phyloP scores from a whole-genome alignment of 495 filamentous ascomycete species.

The Neurospora discreta region DNA sequence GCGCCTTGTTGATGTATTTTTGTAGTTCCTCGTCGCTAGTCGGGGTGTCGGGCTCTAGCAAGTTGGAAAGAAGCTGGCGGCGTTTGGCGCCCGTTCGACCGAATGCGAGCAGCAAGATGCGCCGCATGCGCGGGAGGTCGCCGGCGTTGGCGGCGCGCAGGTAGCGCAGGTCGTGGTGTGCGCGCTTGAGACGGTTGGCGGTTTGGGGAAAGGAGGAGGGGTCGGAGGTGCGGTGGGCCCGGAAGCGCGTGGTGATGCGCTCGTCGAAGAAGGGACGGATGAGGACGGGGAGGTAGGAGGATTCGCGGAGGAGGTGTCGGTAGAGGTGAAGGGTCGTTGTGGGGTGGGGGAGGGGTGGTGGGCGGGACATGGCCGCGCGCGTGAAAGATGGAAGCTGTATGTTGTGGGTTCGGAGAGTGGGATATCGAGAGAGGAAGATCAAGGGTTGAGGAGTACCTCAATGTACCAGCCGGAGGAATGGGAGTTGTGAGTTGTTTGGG shows the following conservation, averaged over 20 bases:
- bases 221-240: slow-evolving; percentile 9
- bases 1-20: not conserved
- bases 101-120: slow-evolving; percentile 56
- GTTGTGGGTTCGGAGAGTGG: not conserved
- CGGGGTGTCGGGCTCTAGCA: slow-evolving; percentile 33
- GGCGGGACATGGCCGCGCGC: slow-evolving; percentile 12
- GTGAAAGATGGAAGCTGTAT: not conserved
- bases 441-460: not conserved
- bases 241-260: slow-evolving; percentile 50
- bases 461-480: not conserved
- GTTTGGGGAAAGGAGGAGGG: not conserved
- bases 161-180: slow-evolving; percentile 23
- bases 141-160: slow-evolving; percentile 44
- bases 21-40: slow-evolving; percentile 25
- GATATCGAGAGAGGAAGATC: not conserved
- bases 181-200: slow-evolving; percentile 15
- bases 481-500: not conserved
- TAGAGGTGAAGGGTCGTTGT: slow-evolving; percentile 51
- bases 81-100: slow-evolving; percentile 62
- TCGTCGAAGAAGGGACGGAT: slow-evolving; percentile 49
- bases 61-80: slow-evolving; percentile 43
- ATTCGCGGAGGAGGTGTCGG: slow-evolving; percentile 72
- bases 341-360: slow-evolving; percentile 11
- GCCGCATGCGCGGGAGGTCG: slow-evolving; percentile 46
- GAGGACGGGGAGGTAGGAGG: slow-evolving; percentile 64